phyloP scores from a whole-genome alignment of 129 eudicot genomes.

The Tagetes patula region DNA sequence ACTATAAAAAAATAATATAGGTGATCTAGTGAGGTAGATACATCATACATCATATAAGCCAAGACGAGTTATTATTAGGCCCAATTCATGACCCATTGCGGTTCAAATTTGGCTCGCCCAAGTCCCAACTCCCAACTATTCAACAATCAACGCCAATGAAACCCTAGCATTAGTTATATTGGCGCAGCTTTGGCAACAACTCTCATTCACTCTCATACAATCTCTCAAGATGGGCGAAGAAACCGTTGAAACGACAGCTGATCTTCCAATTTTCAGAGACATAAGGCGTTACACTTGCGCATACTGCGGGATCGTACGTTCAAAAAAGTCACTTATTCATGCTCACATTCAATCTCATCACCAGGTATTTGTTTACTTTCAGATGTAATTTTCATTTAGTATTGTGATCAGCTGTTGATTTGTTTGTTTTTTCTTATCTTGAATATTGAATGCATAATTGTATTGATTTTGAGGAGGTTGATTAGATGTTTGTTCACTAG shows the following conservation, averaged over 20 bases:
- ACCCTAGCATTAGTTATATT: slow-evolving; percentile 29
- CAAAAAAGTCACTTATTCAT: slow-evolving; percentile 63
- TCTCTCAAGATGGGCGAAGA: slow-evolving; percentile 36
- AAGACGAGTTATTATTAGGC: neutral
- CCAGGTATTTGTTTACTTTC: slow-evolving; percentile 41
- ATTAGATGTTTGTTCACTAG: neutral
- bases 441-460: too few species aligned
- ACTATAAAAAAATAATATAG: too few species aligned
- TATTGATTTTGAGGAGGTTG: slow-evolving; percentile 1
- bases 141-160: neutral
- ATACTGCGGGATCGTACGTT: slow-evolving; percentile 78
- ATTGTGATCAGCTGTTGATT: neutral
- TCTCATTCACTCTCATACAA: neutral
- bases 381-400: neutral
- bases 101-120: slow-evolving; percentile 11
- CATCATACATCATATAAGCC: too few species aligned
- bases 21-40: too few species aligned
- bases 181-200: slow-evolving; percentile 8
- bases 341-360: slow-evolving; percentile 62
- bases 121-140: too few species aligned
- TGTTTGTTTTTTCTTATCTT: neutral
- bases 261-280: slow-evolving; percentile 55
- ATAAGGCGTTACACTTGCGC: slow-evolving; percentile 69
- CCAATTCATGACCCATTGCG: neutral
- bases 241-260: slow-evolving; percentile 11